Evolutionary conservation across 2,329 filamentous ascomycete genomes (phyloP), one percentile per base, ranked within the genome.

Genomic region (Fusarium succisae): DNA sequence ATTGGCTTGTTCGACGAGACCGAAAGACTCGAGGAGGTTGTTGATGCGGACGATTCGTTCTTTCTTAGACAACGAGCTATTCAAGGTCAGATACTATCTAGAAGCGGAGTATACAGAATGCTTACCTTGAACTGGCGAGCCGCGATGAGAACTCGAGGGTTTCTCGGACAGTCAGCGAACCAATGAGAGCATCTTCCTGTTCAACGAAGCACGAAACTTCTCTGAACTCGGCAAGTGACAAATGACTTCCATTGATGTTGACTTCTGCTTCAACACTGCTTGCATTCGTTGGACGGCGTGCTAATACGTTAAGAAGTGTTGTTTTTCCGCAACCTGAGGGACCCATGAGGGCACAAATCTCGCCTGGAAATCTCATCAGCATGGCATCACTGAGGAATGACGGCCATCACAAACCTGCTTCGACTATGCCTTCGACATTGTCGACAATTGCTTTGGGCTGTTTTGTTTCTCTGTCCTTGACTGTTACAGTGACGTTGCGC

Each of bases 161-260:
- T 84, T 97, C 94, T 35, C 88, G 86, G 14, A 96, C 93, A 0
- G 94, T 97, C 73, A 97, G 85, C 1, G 92, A 92, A 9, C 94
- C 94, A 57, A 96, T 92, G 18, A 97, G 86, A 2, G 93, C 92
- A 84, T 97, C 94, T 74, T 97, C 94, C 81, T 97, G 94, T 84
- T 97, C 94, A 28, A 97, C 94, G 79, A 95, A 97, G 53, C 90
- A 90, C 62, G 89, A 92, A 56, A 96, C 86, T 54, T 89, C 86
- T 24, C 90, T 89, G 75, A 96, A 92, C 0, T 84, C 84, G 13
- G 85, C 80, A 13, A 85, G 82, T 3, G 90, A 86, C 8, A 90
- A 83, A 8, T 82, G 78, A 5, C 79, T 80, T 37, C 92, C 92
- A 80, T 96, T 95, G 37, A 87, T 86, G 5, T 90, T 86, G 6